Percentiles rank a stretch among this genome's conserved stretches.
phyloP scores from a whole-genome alignment of 306 rosid species.

The Notholithocarpus densiflorus region DNA sequence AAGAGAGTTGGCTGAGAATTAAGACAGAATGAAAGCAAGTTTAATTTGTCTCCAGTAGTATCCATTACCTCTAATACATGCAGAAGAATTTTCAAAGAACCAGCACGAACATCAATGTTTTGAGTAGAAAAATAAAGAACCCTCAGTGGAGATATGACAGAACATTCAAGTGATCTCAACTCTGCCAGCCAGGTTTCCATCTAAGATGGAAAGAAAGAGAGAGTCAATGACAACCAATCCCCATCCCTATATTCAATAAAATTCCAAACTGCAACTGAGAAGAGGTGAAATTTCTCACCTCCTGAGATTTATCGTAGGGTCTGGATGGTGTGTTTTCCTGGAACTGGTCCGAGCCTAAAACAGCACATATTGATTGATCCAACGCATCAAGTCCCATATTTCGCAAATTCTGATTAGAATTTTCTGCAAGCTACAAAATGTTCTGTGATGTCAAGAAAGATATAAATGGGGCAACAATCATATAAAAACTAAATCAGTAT shows the following conservation, averaged over 20 bases:
- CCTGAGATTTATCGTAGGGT: slow-evolving; percentile 43
- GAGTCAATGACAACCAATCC: slow-evolving; percentile 14
- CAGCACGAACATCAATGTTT: slow-evolving; percentile 67
- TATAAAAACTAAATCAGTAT: slow-evolving; percentile 12
- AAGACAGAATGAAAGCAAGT: slow-evolving; percentile 18
- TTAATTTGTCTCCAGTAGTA: slow-evolving; percentile 19
- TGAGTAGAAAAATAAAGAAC: slow-evolving; percentile 80
- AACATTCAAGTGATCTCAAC: slow-evolving; percentile 79
- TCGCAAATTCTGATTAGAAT: slow-evolving; percentile 76
- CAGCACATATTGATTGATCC: slow-evolving; percentile 91
- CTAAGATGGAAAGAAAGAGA: slow-evolving; percentile 34
- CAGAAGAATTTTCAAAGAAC: slow-evolving; percentile 92
- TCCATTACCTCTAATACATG: slow-evolving; percentile 86
- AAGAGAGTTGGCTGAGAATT: slow-evolving; percentile 20
- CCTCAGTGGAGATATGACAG: slow-evolving; percentile 76
- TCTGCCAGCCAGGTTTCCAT: slow-evolving; percentile 40
- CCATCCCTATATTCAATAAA: slow-evolving; percentile 23
- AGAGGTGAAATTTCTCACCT: slow-evolving; percentile 49
- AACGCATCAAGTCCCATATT: slow-evolving; percentile 90
- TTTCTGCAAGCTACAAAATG: slow-evolving; percentile 78
- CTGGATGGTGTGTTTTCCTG: slow-evolving; percentile 47
- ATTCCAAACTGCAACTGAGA: slow-evolving; percentile 15
- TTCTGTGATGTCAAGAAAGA: slow-evolving; percentile 19
- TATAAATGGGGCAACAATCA: slow-evolving; percentile 23
- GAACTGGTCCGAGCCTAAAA: slow-evolving; percentile 75